Conservation (phyloP, 345 rosid genomes). For the Eucalyptus decipiens region DNA sequence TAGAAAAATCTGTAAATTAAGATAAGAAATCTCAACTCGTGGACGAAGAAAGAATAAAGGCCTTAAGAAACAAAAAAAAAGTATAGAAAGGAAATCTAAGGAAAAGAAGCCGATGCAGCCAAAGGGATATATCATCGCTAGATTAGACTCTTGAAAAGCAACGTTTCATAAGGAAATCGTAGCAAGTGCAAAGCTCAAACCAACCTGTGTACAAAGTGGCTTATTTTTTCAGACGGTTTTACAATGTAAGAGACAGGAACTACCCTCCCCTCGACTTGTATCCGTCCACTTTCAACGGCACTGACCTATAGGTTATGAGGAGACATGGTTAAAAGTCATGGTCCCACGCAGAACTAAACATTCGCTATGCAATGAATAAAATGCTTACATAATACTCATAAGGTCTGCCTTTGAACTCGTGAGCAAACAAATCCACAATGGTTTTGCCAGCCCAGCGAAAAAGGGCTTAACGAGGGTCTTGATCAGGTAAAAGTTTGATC, state of each 20-base stretch:
- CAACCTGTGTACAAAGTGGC: constrained; percentile 87
- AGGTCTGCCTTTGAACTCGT: constrained; percentile 81
- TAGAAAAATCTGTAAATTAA: not conserved
- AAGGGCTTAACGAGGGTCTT: not conserved
- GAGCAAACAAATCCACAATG: constrained; percentile 76
- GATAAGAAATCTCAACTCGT: not conserved
- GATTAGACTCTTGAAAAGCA: not conserved
- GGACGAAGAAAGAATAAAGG: not conserved
- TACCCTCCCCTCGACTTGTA: constrained; percentile 70
- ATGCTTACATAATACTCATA: constrained; percentile 67
- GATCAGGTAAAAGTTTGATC: not conserved
- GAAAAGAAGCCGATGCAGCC: not conserved
- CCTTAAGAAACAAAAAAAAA: not conserved
- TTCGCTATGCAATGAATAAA: not conserved
- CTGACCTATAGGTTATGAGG: constrained; percentile 26
- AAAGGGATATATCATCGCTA: not conserved
- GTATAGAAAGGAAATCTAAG: not conserved
- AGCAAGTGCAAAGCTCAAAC: not conserved
- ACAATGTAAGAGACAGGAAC: constrained; percentile 73
- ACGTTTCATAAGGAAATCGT: not conserved
- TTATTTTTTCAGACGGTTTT: constrained; percentile 70
- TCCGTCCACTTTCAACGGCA: constrained; percentile 79
- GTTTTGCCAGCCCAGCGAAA: constrained; percentile 77
- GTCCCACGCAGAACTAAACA: not conserved
- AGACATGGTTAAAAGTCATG: not conserved